Evolutionary conservation across 2,329 filamentous ascomycete genomes (phyloP).

Genomic region (Aspergillus sp.): DNA sequence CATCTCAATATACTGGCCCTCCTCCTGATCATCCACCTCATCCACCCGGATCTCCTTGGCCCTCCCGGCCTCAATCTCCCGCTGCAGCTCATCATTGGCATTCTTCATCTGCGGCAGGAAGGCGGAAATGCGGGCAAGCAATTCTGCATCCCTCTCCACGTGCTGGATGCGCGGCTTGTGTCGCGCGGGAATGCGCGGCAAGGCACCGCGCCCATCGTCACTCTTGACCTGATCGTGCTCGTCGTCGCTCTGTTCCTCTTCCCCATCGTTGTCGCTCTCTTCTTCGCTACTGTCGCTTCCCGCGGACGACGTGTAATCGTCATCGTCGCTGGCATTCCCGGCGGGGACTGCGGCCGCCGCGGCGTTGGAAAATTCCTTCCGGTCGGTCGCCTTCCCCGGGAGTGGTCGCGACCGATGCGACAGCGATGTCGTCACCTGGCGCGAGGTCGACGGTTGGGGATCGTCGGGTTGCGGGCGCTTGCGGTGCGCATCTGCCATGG

Average conservation of each 20-base stretch:
- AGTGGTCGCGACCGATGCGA: conserved; percentile 4
- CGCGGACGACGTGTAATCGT: conserved; percentile 23
- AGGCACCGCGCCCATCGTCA: conserved; percentile 10
- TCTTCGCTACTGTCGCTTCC: conserved; percentile 24
- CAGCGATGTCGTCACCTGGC: conserved; percentile 3
- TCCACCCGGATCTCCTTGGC: conserved; percentile 34
- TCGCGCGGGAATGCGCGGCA: conserved; percentile 29
- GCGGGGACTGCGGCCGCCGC: background rate
- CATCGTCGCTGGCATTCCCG: conserved; percentile 10
- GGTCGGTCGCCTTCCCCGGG: background rate
- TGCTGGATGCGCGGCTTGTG: conserved; percentile 35
- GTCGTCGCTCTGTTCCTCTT: conserved; percentile 15
- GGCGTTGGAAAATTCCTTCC: background rate
- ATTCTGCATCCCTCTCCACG: conserved; percentile 23
- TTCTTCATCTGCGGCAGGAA: conserved; percentile 44
- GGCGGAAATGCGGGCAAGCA: conserved; percentile 38
- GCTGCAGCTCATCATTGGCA: conserved; percentile 43
- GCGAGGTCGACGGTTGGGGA: conserved; percentile 3
- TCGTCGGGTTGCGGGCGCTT: conserved; percentile 16
- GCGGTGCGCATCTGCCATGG: conserved; percentile 14
- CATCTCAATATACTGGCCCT: conserved; percentile 43
- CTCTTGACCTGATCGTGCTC: conserved; percentile 4
- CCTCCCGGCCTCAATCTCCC: conserved; percentile 35
- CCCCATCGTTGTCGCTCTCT: conserved; percentile 23
- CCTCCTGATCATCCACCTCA: conserved; percentile 25